Percentiles rank a stretch among this genome's conserved stretches.
phyloP scores from a whole-genome alignment of 768 basidiomycete genomes.

The Termitomyces sp. region DNA sequence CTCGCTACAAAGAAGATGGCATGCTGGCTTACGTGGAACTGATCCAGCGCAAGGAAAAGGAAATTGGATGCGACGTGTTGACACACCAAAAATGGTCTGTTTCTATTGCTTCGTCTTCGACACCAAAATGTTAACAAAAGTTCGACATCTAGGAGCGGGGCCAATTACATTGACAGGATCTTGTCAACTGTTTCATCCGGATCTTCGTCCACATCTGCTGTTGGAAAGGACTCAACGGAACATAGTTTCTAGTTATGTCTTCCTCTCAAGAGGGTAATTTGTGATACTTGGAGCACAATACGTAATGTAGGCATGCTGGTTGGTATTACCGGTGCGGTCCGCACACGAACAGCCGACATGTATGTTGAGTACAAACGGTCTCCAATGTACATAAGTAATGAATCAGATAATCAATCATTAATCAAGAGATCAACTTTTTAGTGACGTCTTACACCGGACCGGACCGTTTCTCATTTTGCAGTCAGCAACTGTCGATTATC shows the following conservation, averaged over 20 bases:
- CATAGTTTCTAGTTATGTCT: slow-evolving; percentile 53
- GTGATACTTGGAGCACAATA: neutral
- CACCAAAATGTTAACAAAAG: neutral
- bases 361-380: neutral
- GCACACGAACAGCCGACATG: too few species aligned
- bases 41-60: slow-evolving; percentile 84
- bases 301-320: neutral
- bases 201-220: slow-evolving; percentile 79
- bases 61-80: slow-evolving; percentile 82
- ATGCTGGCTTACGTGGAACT: slow-evolving; percentile 92
- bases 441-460: neutral
- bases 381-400: too few species aligned
- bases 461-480: neutral
- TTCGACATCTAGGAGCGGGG: slow-evolving; percentile 63
- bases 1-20: slow-evolving; percentile 77
- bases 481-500: slow-evolving; percentile 3
- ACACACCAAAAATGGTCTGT: slow-evolving; percentile 91
- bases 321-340: too few species aligned
- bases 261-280: neutral
- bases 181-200: slow-evolving; percentile 80
- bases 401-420: too few species aligned
- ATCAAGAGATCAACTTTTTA: neutral
- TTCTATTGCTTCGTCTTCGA: neutral
- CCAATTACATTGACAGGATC: slow-evolving; percentile 86
- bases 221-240: slow-evolving; percentile 88